These are phyloP conservation scores for Lizonia empirigonia DNA, from an alignment of 2,329 filamentous ascomycete genomes.

Conservation along the genomic window DNA sequence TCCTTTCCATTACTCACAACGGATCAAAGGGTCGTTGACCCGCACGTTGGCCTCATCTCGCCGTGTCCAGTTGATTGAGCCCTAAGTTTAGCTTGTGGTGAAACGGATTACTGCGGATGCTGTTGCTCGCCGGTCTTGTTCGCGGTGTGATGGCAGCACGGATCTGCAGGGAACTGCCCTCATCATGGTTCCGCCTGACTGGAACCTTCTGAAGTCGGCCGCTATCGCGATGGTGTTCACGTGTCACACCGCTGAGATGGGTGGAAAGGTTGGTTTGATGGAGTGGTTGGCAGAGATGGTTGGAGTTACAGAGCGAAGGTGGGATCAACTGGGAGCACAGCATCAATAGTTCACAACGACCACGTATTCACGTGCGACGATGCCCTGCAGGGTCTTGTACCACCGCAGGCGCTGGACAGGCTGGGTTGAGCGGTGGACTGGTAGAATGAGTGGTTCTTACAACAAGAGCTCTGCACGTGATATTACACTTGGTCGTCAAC, in stretches of 20 bases:
- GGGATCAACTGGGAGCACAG: slow-evolving; percentile 5
- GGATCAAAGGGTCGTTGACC: slow-evolving; percentile 8
- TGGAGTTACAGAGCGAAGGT: slow-evolving; percentile 3
- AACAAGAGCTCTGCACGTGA: not conserved
- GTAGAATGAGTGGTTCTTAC: too few species aligned
- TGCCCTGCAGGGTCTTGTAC: slow-evolving; percentile 6
- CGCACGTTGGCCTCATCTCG: slow-evolving; percentile 3
- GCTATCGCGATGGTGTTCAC: slow-evolving; percentile 5
- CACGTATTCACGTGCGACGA: slow-evolving; percentile 8
- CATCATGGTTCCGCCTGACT: not conserved
- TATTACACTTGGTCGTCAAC: not conserved
- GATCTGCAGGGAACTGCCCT: not conserved
- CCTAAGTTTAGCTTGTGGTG: not conserved
- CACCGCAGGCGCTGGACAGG: not conserved
- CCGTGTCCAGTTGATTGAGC: slow-evolving; percentile 12
- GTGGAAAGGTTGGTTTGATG: not conserved
- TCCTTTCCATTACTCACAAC: slow-evolving; percentile 7
- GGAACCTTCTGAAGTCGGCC: not conserved
- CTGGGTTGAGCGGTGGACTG: slow-evolving; percentile 2
- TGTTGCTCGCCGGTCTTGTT: not conserved
- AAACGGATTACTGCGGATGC: not conserved
- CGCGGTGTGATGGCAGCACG: not conserved
- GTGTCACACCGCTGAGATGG: slow-evolving; percentile 1
- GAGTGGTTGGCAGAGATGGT: slow-evolving; percentile 9
- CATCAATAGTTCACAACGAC: slow-evolving; percentile 6